Percentiles rank a stretch among this genome's conserved stretches.
These are phyloP conservation scores for Cladosporium phlei DNA, from an alignment of 2,329 filamentous ascomycete genomes.

Conservation along the genomic window DNA sequence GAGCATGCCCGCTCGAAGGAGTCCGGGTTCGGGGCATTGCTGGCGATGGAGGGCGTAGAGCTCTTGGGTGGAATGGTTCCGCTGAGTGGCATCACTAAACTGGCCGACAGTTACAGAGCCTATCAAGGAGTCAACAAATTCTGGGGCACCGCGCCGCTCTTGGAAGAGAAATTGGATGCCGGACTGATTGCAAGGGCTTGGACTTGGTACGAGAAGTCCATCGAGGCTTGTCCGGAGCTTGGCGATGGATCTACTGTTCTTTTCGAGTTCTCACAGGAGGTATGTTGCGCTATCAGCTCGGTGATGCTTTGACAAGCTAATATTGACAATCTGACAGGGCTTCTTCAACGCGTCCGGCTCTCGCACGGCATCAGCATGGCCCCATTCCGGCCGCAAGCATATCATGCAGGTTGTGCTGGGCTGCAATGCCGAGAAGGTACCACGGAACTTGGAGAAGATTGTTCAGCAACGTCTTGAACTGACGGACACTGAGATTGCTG, in stretches of 20 bases:
- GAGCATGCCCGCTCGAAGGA: constrained; percentile 26
- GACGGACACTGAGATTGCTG: constrained; percentile 17
- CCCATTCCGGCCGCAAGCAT: constrained; percentile 22
- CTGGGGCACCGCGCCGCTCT: constrained; percentile 24
- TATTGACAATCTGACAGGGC: not conserved
- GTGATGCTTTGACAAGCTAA: no score
- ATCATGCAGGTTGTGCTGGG: constrained; percentile 26
- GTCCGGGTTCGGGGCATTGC: constrained; percentile 28
- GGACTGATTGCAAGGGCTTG: constrained; percentile 24
- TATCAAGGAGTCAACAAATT: constrained; percentile 24
- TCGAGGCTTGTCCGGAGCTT: constrained; percentile 18
- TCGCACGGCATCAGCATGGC: constrained; percentile 23
- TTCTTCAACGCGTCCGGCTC: constrained; percentile 21
- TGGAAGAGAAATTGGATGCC: constrained; percentile 22
- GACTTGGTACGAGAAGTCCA: constrained; percentile 27
- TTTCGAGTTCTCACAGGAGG: constrained; percentile 29
- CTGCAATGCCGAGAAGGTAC: constrained; percentile 16
- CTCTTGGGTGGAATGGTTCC: constrained; percentile 22
- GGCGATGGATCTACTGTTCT: constrained; percentile 23
- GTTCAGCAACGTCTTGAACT: constrained; percentile 18
- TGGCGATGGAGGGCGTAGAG: constrained; percentile 25
- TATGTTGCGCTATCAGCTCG: no score
- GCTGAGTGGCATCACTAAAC: constrained; percentile 23
- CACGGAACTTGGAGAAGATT: constrained; percentile 18
- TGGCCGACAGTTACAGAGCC: constrained; percentile 20